Evolutionary conservation across 2,329 filamentous ascomycete genomes (phyloP).

Genomic region (Lecanicillium sp.): DNA sequence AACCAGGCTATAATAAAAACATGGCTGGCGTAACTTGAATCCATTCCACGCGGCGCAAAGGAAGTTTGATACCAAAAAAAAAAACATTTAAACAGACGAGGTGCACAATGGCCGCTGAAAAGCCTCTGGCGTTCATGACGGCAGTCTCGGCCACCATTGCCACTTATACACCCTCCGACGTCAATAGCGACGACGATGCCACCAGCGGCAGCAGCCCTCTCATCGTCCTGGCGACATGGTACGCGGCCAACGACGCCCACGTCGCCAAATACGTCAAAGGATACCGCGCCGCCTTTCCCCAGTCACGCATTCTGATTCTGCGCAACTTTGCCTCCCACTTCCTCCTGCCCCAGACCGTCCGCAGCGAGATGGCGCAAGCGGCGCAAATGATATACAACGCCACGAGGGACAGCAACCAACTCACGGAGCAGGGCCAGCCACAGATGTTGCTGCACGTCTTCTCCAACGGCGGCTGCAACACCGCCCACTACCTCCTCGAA

Average conservation of each 20-base stretch:
- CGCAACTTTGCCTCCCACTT: constrained; percentile 28
- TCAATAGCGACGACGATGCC: too few species aligned
- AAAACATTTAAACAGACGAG: too few species aligned
- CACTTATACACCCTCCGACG: too few species aligned
- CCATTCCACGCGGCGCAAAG: too few species aligned
- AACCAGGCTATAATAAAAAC: too few species aligned
- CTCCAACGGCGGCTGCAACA: constrained; percentile 43
- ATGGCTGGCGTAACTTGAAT: too few species aligned
- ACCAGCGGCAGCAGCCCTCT: too few species aligned
- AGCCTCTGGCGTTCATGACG: too few species aligned
- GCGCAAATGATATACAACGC: constrained; percentile 9
- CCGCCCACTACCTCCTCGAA: constrained; percentile 29
- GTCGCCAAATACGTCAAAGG: constrained; percentile 42
- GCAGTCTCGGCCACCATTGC: too few species aligned
- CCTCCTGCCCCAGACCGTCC: constrained; percentile 29
- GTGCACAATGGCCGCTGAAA: too few species aligned
- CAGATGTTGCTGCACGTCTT: constrained; percentile 40
- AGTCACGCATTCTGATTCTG: constrained; percentile 36
- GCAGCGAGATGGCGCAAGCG: constrained; percentile 22
- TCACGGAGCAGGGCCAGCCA: background rate
- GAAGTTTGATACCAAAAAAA: too few species aligned
- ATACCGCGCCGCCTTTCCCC: constrained; percentile 37
- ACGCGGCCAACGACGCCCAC: constrained; percentile 40
- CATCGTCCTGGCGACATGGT: constrained; percentile 42
- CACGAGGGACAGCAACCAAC: background rate